These are phyloP conservation scores for Fremontodendron californicum DNA, from an alignment of 345 rosid species.

Conservation along the genomic window DNA sequence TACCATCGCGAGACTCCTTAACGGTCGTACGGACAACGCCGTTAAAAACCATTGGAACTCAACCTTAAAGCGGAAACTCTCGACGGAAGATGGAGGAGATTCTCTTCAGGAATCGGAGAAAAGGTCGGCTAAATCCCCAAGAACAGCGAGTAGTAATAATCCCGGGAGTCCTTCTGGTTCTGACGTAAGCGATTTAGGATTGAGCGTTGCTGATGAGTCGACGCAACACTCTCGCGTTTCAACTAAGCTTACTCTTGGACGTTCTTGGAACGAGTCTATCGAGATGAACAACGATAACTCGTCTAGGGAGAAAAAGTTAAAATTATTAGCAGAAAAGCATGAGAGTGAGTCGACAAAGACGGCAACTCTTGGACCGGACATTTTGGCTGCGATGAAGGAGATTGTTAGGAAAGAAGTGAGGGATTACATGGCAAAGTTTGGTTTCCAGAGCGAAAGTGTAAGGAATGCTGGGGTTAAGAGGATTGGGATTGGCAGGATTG, in stretches of 20 bases:
- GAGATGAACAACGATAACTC: conserved; percentile 10
- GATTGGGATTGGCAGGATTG: background rate
- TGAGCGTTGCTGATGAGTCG: conserved; percentile 3
- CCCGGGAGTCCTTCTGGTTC: conserved; percentile 28
- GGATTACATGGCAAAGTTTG: conserved; percentile 35
- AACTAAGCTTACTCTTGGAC: conserved; percentile 39
- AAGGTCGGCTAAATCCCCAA: conserved; percentile 10
- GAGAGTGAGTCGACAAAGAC: conserved; percentile 3
- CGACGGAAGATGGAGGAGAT: conserved; percentile 16
- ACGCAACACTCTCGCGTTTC: conserved; percentile 12
- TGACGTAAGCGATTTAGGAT: conserved; percentile 38
- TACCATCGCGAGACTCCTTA: conserved; percentile 47
- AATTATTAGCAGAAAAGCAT: background rate
- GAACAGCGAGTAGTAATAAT: conserved; percentile 14
- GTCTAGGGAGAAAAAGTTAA: background rate
- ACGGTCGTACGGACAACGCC: conserved; percentile 58
- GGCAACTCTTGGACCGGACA: conserved; percentile 32
- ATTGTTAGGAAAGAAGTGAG: conserved; percentile 51
- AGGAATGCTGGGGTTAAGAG: conserved; percentile 1
- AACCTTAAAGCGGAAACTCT: conserved; percentile 42
- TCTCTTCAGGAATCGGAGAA: conserved; percentile 26
- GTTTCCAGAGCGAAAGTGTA: background rate
- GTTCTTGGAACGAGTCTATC: conserved; percentile 29
- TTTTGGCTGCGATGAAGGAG: conserved; percentile 39
- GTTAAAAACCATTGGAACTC: conserved; percentile 68